phyloP scores from a whole-genome alignment of 1,284 basidiomycete genomes.

The Peniophora sp. region DNA sequence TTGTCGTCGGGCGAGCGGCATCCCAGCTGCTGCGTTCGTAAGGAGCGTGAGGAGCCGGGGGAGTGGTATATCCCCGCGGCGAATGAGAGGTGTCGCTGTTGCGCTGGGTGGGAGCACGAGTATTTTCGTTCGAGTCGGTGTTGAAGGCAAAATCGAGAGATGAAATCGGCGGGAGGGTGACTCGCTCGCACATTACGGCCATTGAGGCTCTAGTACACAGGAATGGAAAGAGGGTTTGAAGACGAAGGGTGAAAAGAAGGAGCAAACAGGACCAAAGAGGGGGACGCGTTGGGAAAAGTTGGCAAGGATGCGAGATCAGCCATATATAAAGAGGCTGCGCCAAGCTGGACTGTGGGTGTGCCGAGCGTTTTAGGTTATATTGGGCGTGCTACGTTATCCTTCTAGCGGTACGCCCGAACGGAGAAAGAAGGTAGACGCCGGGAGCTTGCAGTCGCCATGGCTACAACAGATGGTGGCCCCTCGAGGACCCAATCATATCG shows the following conservation, averaged over 20 bases:
- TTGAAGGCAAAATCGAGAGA: not conserved
- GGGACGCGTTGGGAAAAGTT: too few relatives aligned
- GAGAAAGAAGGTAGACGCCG: too few relatives aligned
- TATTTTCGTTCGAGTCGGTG: not conserved
- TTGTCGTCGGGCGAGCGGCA: not conserved
- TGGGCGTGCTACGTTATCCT: too few relatives aligned
- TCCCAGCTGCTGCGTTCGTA: not conserved
- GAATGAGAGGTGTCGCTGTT: not conserved
- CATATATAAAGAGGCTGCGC: too few relatives aligned
- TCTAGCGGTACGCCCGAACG: not conserved
- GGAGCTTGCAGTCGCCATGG: too few relatives aligned
- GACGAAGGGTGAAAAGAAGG: not conserved
- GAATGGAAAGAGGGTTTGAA: not conserved
- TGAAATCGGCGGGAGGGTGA: not conserved
- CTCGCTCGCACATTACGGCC: constrained; percentile 1
- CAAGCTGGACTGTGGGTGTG: too few relatives aligned
- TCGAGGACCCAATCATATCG: too few relatives aligned
- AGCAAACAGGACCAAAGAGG: too few relatives aligned
- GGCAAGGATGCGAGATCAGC: too few relatives aligned
- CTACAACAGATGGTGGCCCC: too few relatives aligned
- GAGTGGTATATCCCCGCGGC: not conserved
- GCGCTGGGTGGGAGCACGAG: not conserved
- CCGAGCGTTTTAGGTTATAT: too few relatives aligned
- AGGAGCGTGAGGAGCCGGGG: not conserved
- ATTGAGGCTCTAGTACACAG: not conserved